Evolutionary conservation across 2,329 filamentous ascomycete species (phyloP).

Genomic region (Zelopaecilomyces penicillatus): DNA sequence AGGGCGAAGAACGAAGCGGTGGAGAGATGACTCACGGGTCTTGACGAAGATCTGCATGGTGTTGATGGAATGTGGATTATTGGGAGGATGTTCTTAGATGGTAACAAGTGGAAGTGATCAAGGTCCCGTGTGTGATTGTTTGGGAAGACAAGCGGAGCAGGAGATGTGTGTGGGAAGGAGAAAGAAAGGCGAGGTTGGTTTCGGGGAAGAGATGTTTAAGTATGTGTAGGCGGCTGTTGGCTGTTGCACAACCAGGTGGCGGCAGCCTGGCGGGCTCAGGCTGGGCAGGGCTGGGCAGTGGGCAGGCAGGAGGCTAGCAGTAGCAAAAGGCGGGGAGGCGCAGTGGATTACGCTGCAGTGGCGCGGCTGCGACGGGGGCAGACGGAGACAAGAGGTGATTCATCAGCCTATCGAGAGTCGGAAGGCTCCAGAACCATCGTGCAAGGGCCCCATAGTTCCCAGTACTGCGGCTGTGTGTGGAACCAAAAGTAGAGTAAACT

Average conservation of each 20-base stretch:
- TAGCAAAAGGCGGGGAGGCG: slow-evolving; percentile 19
- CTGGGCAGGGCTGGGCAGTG: slow-evolving; percentile 9
- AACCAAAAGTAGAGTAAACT: too few relatives aligned
- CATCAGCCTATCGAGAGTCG: slow-evolving; percentile 24
- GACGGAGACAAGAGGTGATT: slow-evolving; percentile 18
- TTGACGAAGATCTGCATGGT: slow-evolving; percentile 98
- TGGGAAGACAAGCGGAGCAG: slow-evolving; percentile 7
- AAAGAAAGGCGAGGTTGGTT: background rate
- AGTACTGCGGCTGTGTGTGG: too few relatives aligned
- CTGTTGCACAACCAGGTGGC: slow-evolving; percentile 4
- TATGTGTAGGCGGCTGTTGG: slow-evolving; percentile 8
- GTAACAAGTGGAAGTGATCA: slow-evolving; percentile 6
- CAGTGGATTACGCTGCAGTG: slow-evolving; percentile 19
- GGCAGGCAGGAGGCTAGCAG: slow-evolving; percentile 13
- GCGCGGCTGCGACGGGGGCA: background rate
- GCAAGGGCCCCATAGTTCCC: slow-evolving; percentile 9
- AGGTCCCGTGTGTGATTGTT: background rate
- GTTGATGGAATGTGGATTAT: slow-evolving; percentile 22
- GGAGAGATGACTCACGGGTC: slow-evolving; percentile 60
- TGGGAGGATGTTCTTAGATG: slow-evolving; percentile 13
- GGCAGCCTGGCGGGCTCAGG: slow-evolving; percentile 4
- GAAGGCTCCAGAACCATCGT: slow-evolving; percentile 32
- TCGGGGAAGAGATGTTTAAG: slow-evolving; percentile 22
- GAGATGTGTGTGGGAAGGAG: slow-evolving; percentile 12
- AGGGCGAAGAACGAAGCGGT: slow-evolving; percentile 3